Base-by-base conservation (phyloP, 164 flowering plant species). In the Magnolia officinalis region DNA sequence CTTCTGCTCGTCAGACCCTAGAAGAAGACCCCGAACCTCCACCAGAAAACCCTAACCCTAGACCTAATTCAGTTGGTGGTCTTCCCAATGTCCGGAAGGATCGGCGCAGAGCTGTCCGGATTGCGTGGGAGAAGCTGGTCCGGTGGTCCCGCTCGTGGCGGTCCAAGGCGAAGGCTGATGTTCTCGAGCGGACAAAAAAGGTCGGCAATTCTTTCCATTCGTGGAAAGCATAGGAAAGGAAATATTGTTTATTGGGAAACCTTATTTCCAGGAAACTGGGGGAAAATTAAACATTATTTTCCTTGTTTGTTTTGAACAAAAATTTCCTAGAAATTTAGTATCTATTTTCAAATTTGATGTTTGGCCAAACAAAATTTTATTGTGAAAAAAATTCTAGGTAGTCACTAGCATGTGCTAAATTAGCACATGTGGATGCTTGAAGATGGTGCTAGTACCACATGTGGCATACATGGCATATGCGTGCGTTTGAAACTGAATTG, bases 141-240 rank as follows among this genome's bases (percentile, higher is more conserved):
- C 83, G 98, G 5, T 95, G 98, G 98, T 95, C 98, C n/a, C 90
- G 98, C 63, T 89, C 93, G 7, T 93, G 86, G 93, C 88, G 93
- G 8, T 89, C 93, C 79, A 95, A 85, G 84, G 87, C 91, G 76
- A 93, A 82, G 78, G 87, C 94, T 20, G 95, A 93, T 70, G 91
- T 93, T 68, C 95, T 93, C 50, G 85, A 91, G 73, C 93, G 93
- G 74, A 90, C 98, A 51, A 89, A 86, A 50, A 95, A 95, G 95
- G 98, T 94, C 51, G 2, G 21, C 18, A 51, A 8, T 21, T 24
- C 20, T 21, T 51, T 20, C 11, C 11, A 23, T 8, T 65, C 24
- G 10, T 24, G 2, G 26, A n/a, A 11, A 24, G 68, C 24, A 8
- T 21, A 59, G 63, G n/a, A 59, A 59, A 21, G 7, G 7, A 63